Evolutionary conservation across 352 stramenopile genomes (phyloP), one percentile per base, ranked within the genome.

Genomic region (Globisporangium alternatum): DNA sequence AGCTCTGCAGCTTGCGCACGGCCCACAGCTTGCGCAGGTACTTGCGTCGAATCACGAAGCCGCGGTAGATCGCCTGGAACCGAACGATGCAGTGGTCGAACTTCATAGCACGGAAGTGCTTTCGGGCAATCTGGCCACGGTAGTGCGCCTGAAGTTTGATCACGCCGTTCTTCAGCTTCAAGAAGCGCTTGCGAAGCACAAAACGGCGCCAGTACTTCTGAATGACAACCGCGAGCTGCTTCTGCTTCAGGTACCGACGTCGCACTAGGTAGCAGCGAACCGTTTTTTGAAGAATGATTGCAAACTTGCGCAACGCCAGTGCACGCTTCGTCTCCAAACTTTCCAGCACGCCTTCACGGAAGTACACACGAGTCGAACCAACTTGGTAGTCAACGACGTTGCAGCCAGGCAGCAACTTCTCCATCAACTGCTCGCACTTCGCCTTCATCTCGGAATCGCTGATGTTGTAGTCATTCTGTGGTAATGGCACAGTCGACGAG

Each of bases 331-430:
- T 88, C 67, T 95, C 85, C 10, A 95, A 65, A 8, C 78, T 74
- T 55, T 95, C 87, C n/a, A 94, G 66, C 45, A 95, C 71, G 19
- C 87, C 83, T 74, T 95, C 85, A 17, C 87, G 83, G 68, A 95
- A 95, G 68, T 95, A 95, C 19, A 95, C 86, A 37, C 86, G 85
- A 2, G 83, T 93, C 17, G 91, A 61, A 56, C 87, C 87, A n/a
- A 93, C 84, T 60, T 95, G 87, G 56, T 93, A 95, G 63, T 95
- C 87, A n/a, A 78, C 65, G 41, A 95, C 80, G 65, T 95, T 90
- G 56, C 81, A 71, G 12, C 75, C 72, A 2, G 87, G 82, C 25
- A 95, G 62, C 7, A 95, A 64, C 52, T 83, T 80, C 1, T 73
- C 76, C 75, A 93, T 81, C 25, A 95, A 49, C 44, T 90, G 71